Evolutionary conservation across 495 filamentous ascomycete species (phyloP).

Genomic region (Penicillium pulvis): DNA sequence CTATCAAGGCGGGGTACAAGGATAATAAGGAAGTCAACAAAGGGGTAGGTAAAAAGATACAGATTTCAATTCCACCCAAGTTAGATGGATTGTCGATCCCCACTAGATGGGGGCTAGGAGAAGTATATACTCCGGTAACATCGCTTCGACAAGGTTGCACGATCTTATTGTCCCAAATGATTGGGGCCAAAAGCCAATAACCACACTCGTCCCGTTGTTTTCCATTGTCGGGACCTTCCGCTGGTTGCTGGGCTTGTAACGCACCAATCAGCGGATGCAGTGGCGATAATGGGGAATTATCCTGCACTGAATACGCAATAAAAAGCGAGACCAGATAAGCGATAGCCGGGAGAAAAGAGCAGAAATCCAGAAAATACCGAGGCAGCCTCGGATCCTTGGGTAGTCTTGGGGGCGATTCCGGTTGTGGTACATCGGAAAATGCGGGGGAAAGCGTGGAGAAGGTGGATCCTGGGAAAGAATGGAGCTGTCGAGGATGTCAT

Average conservation of each 20-base stretch:
- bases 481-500: conserved; percentile 7
- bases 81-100: background rate
- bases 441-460: conserved; percentile 34
- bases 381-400: conserved; percentile 17
- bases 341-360: conserved; percentile 25
- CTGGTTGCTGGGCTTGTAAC: conserved; percentile 6
- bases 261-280: background rate
- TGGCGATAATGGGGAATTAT: background rate
- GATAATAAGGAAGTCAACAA: background rate
- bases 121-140: background rate
- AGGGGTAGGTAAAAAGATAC: background rate
- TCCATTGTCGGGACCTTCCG: conserved; percentile 11
- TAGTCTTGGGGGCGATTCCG: conserved; percentile 1
- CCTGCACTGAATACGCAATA: conserved; percentile 1
- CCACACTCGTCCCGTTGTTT: background rate
- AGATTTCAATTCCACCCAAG: background rate
- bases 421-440: conserved; percentile 15
- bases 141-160: background rate
- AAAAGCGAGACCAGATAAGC: conserved; percentile 15
- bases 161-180: background rate
- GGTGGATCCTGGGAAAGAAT: conserved; percentile 7
- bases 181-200: background rate
- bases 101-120: background rate
- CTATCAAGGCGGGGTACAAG: background rate
- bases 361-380: conserved; percentile 35